Percentiles rank a stretch among this genome's conserved stretches.
These are phyloP conservation scores for Coriaria nepalensis DNA, from an alignment of 306 rosid species.

Conservation along the genomic window DNA sequence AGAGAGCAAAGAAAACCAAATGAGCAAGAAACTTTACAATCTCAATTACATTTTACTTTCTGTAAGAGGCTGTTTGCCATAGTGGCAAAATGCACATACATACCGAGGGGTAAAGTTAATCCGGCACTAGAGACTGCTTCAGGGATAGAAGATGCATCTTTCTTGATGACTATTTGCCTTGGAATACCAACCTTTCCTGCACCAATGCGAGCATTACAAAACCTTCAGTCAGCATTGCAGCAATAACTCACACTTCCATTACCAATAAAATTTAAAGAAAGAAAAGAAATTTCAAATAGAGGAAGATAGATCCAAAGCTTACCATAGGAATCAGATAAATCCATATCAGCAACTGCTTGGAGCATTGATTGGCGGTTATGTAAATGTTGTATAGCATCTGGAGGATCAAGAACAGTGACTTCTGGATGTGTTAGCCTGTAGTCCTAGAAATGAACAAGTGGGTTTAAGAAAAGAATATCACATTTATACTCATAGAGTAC, in stretches of 20 bases:
- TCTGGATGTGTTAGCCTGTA: slow-evolving; percentile 75
- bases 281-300: background rate
- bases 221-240: slow-evolving; percentile 8
- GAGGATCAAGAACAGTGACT: slow-evolving; percentile 91
- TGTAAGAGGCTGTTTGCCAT: background rate
- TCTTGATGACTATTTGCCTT: slow-evolving; percentile 68
- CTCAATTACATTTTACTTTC: background rate
- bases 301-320: slow-evolving; percentile 10
- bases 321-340: slow-evolving; percentile 65
- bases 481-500: no score
- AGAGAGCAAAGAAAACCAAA: slow-evolving; percentile 2
- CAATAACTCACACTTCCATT: slow-evolving; percentile 5
- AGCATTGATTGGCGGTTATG: slow-evolving; percentile 86
- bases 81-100: slow-evolving; percentile 15
- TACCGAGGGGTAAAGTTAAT: slow-evolving; percentile 74
- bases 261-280: no score
- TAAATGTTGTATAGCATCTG: slow-evolving; percentile 77
- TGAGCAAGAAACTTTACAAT: background rate
- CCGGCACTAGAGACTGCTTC: slow-evolving; percentile 57
- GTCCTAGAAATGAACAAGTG: slow-evolving; percentile 35
- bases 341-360: slow-evolving; percentile 87
- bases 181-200: slow-evolving; percentile 79
- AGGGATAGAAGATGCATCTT: slow-evolving; percentile 70
- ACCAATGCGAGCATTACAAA: slow-evolving; percentile 1
- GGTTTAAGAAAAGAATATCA: slow-evolving; percentile 1